Base-by-base conservation (phyloP, 1,139 yeast species). In the Magnusiomyces clavatus region DNA sequence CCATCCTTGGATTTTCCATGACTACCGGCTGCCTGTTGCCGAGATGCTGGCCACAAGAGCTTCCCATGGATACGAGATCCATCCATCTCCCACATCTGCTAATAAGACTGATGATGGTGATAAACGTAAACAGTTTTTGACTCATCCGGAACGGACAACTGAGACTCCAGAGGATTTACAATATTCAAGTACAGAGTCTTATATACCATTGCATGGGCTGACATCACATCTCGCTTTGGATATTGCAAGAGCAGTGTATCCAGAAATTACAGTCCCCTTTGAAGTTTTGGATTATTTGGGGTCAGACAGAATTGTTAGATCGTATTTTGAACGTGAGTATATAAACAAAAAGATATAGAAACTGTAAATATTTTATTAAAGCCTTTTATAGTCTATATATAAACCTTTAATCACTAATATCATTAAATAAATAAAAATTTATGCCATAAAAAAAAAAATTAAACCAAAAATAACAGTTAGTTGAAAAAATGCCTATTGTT, bases 161-260 rank as follows among this genome's bases (percentile, higher is more conserved):
- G 19, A 29, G 6, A 43, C 46, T 6, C 46, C 46, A 11, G 6
- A n/a, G 17, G 10, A 14, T 6, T 19, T 43, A 12, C 6, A 24
- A 4, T 43, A 29, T 13, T n/a, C 36, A 2, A n/a, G 37, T 3
- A 31, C 19, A 6, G 46, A 43, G 16, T 14, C 39, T 11, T 17
- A 42, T 16, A 45, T 50, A 12, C 37, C 37, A 1, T 19, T 53
- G 12, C 58, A 56, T 11, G 69, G 69, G 1, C 58, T 66, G 6
- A 66, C 69, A 3, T 66, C 68, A 2, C 66, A 65, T 47, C 62
- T 66, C 34, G 57, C 63, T 12, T 51, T 65, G n/a, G 69, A 66
- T 50, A 38, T 53, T 34, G 56, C 56, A 14, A 39, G 49, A 14
- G 43, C 48, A 2, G 20, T 50, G 8, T 40, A 39, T 24, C 53